Base-by-base conservation (phyloP, 1,284 basidiomycete genomes). In the Puccinia hordei region DNA sequence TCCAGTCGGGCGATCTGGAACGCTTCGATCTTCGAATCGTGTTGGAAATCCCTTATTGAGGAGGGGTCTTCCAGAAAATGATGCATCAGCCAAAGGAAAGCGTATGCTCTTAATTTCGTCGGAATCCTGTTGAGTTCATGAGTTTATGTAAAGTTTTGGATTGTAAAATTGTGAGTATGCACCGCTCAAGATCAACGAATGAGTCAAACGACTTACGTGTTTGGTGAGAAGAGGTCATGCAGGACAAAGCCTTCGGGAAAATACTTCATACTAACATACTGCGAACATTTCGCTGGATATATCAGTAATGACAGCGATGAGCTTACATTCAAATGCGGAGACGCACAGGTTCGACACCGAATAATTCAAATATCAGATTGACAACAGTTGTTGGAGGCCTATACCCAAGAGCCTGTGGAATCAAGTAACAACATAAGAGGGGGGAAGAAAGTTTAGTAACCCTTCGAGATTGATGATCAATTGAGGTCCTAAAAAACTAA, bases 71-170 rank as follows among this genome's bases (percentile, higher is more conserved):
- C 92, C 80, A 93, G 87, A 84, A 93, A 92, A 84, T 92, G 88
- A 84, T 90, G 92, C 78, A 92, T 87, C 61, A 93, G 88, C 90
- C 92, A 93, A 30, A 94, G 88, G 85, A 94, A 93, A 1, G 90
- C 91, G 77, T 87, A 88, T 17, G 91, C 92, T 53, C 93, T 90
- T 81, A 91, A 90, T 5, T 85, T 85, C 9, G 93, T 92, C 24
- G 90, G 89, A 59, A 92, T 88, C 73, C 89, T 90, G 84, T 89
- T 12, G 24, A 53, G 68, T 30, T 12, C 24, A 69, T 51, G 46
- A 12, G 41, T 71, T 22, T 8, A 35, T 53, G 27, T 49, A 30
- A 33, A 38, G 53, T 49, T 57, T 8, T n/a, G 17, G 24, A 46
- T 10, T 24, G 15, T 72, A 22, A 49, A 17, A 17, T 51, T 49